A percentile compares a stretch with the other conserved stretches of the same genome.
These are phyloP conservation scores for Lactarius evosmus DNA, from an alignment of 768 basidiomycete genomes.

Conservation along the genomic window DNA sequence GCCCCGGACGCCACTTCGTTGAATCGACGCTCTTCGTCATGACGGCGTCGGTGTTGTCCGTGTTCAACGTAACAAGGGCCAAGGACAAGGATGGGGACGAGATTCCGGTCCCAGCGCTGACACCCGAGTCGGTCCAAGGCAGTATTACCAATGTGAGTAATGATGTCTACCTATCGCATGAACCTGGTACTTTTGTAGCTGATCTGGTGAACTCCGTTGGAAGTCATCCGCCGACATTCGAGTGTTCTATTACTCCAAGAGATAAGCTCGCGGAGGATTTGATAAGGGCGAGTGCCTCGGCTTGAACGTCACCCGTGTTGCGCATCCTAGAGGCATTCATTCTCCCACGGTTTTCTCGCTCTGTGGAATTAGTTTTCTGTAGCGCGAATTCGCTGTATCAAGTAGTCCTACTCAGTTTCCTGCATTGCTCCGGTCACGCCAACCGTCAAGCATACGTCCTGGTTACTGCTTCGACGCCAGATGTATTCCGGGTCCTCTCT, in stretches of 20 bases:
- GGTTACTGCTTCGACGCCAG: too few species aligned
- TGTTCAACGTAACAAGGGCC: constrained; percentile 13
- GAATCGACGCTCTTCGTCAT: not conserved
- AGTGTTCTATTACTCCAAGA: not conserved
- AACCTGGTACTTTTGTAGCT: not conserved
- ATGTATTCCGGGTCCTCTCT: too few species aligned
- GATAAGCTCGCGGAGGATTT: not conserved
- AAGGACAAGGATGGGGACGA: constrained; percentile 1
- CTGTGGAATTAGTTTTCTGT: not conserved
- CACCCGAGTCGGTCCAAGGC: not conserved
- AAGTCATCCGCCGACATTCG: not conserved
- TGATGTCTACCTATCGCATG: not conserved
- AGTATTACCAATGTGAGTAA: not conserved
- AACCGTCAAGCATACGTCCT: too few species aligned
- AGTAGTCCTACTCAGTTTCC: too few species aligned
- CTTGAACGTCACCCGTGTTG: not conserved
- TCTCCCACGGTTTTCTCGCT: not conserved
- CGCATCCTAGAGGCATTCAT: not conserved
- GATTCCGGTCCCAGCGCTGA: not conserved
- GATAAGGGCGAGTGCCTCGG: not conserved
- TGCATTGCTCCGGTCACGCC: too few species aligned
- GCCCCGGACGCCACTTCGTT: not conserved
- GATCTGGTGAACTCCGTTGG: too few species aligned
- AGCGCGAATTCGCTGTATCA: not conserved
- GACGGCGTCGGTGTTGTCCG: constrained; percentile 5